Percentiles rank a stretch among this genome's conserved stretches.
Evolutionary conservation across 148 eudicot species (phyloP).

Genomic region (Fagopyrum homotropicum): DNA sequence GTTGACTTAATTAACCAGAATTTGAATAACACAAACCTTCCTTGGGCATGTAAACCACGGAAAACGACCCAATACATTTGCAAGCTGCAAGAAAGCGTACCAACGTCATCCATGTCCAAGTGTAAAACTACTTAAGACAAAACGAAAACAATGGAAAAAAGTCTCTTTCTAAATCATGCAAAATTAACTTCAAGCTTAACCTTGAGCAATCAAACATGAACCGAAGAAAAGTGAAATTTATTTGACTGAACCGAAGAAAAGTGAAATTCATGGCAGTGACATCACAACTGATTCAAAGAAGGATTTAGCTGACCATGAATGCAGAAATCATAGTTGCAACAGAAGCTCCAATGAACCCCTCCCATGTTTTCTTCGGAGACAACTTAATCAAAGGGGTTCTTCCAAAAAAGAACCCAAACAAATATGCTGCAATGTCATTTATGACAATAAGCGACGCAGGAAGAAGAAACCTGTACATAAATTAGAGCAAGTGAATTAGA

Average conservation of each 20-base stretch:
- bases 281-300: neutral
- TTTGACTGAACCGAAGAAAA: neutral
- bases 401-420: conserved; percentile 82
- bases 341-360: conserved; percentile 87
- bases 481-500: conserved; percentile 12
- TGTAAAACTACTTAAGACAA: neutral
- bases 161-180: neutral
- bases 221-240: neutral
- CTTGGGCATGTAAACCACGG: conserved; percentile 88
- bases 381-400: conserved; percentile 77
- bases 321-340: conserved; percentile 62
- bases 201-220: conserved; percentile 2
- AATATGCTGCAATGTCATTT: conserved; percentile 74
- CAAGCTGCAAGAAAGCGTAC: conserved; percentile 46
- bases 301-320: conserved; percentile 48
- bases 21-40: conserved; percentile 37
- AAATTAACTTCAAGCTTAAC: neutral
- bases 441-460: conserved; percentile 79
- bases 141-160: neutral
- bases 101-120: neutral
- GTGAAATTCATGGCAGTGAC: neutral
- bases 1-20: neutral
- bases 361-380: conserved; percentile 93
- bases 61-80: conserved; percentile 51
- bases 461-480: conserved; percentile 68